Conservation (phyloP, 2,329 filamentous ascomycete genomes). For the Tricladium varicosporioides region DNA sequence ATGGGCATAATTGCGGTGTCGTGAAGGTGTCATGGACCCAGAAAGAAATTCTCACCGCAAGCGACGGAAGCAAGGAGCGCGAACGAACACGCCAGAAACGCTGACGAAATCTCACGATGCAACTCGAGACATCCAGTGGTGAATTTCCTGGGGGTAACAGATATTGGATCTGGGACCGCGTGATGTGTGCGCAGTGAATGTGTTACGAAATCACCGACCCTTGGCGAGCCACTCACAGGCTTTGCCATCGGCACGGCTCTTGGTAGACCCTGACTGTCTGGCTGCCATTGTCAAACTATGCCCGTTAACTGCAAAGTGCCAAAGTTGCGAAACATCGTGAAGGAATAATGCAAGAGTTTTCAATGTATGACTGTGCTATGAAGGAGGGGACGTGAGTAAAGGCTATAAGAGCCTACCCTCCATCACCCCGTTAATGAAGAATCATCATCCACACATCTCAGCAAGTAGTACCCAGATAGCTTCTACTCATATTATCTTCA, state of each 20-base stretch:
- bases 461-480: slow-evolving; percentile 18
- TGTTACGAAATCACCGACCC: slow-evolving; percentile 12
- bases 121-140: slow-evolving; percentile 11
- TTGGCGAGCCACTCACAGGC: slow-evolving; percentile 13
- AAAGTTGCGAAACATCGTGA: slow-evolving; percentile 12
- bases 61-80: slow-evolving; percentile 14
- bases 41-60: slow-evolving; percentile 10
- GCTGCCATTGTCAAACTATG: slow-evolving; percentile 4
- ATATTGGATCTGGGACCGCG: background rate
- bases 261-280: background rate
- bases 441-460: slow-evolving; percentile 10
- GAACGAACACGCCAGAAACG: slow-evolving; percentile 9
- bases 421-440: slow-evolving; percentile 9
- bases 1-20: background rate
- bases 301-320: slow-evolving; percentile 10
- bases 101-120: too few relatives aligned
- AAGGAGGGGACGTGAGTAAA: background rate
- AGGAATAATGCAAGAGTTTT: slow-evolving; percentile 13
- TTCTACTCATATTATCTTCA: background rate
- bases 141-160: slow-evolving; percentile 24
- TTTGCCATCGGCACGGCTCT: too few relatives aligned
- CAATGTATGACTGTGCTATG: slow-evolving; percentile 11
- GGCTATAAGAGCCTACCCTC: slow-evolving; percentile 25
- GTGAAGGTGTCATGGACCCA: slow-evolving; percentile 3
- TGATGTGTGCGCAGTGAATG: background rate